Base-by-base conservation (phyloP, 768 basidiomycete species). In the Chlorophyllum brunneum region DNA sequence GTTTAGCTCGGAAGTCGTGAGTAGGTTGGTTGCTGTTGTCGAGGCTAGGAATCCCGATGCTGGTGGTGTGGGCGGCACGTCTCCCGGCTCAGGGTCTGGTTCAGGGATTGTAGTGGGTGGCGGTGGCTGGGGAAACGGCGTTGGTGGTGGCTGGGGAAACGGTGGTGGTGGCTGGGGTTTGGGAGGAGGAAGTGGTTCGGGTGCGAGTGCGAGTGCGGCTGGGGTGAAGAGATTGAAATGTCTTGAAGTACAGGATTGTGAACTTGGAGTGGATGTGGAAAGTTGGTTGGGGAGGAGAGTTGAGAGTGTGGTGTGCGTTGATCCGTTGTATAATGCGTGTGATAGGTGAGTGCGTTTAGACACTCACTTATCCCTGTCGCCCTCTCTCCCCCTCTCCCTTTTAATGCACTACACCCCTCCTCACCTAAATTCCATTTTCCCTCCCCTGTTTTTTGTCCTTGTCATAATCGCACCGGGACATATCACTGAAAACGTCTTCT, bases 11-110 rank as follows among this genome's bases (percentile, higher is more conserved):
- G 86, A 87, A 45, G 82, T 80, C 23, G 78, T 86, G 22, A 72
- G 74, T 45, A 84, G 83, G 66, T 75, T 90, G 16, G 85, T 91
- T 22, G 79, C 80, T 62, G 76, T 88, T 68, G 76, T 91, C 18
- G 85, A 88, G 41, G 77, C 78, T 51, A 72, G 88, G 46, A 90
- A 90, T 61, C 88, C 88, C 0, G 74, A 72, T 44, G 62, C 66
- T 39, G 68, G 63, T 22, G 63, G 61, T 10, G 38, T 59, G 39
- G 44, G 52, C 8, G 72, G n/a, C n/a, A n/a, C n/a, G n/a, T n/a
- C n/a, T n/a, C n/a, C n/a, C n/a, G n/a, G 72, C 11, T 36, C 15
- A 16, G 34, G 34, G 11, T 16, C 34, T 11, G 34, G 34, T n/a
- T 11, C 11, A 5, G 34, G 34, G 6, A 11, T 11, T 36, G 11